Evolutionary conservation across 805 yeast genomes (phyloP).

Genomic region (Zygotorulaspora chibaensis): DNA sequence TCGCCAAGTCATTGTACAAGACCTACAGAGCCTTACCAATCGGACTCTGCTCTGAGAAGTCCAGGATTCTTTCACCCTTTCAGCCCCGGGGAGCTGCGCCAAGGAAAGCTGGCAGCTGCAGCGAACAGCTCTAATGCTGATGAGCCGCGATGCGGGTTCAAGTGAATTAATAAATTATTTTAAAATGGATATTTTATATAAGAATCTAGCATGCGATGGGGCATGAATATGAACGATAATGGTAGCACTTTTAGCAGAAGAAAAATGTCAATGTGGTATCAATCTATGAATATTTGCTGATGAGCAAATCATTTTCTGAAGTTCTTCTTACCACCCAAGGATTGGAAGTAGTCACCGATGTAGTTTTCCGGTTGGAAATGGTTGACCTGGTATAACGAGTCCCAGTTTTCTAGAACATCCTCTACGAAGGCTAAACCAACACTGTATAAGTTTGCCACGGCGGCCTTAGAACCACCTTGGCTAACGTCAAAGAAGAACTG

Average conservation of each 20-base stretch:
- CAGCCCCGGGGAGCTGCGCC: too few species aligned
- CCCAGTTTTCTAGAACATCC: conserved; percentile 52
- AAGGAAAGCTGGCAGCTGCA: too few species aligned
- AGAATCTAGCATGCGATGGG: neutral
- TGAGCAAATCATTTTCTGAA: conserved; percentile 16
- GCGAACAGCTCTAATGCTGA: too few species aligned
- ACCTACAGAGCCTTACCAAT: too few species aligned
- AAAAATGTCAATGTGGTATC: neutral
- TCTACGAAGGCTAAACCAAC: conserved; percentile 53
- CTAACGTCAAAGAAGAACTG: conserved; percentile 46
- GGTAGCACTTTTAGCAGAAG: neutral
- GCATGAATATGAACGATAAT: neutral
- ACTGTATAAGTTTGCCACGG: conserved; percentile 47
- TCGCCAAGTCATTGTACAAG: too few species aligned
- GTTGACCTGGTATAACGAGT: conserved; percentile 31
- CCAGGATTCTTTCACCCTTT: too few species aligned
- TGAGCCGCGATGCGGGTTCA: too few species aligned
- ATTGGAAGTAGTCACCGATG: conserved; percentile 56
- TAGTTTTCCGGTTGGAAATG: conserved; percentile 46
- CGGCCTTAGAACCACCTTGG: conserved; percentile 49
- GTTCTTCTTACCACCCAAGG: conserved; percentile 45
- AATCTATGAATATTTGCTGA: neutral
- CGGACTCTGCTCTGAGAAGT: too few species aligned
- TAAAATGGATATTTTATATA: neutral
- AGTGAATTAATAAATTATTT: too few species aligned